These are phyloP conservation scores for Xylariaceae sp. DNA, from an alignment of 2,329 filamentous ascomycete genomes.

Conservation along the genomic window DNA sequence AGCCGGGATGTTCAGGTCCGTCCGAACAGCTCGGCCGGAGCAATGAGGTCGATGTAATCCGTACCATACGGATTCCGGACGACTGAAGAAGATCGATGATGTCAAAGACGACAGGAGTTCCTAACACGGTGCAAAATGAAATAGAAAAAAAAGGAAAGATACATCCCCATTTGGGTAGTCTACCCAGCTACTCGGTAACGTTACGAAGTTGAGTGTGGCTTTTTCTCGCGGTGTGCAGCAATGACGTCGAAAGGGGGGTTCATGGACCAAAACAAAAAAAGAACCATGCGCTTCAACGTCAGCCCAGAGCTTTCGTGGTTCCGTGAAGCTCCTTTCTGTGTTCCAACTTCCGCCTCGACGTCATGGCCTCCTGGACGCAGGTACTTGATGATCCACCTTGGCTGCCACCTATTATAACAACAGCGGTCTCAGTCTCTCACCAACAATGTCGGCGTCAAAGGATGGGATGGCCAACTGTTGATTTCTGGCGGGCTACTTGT, in stretches of 20 bases:
- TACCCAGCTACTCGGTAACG: neutral
- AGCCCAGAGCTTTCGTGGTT: conserved; percentile 21
- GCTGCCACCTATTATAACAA: too few species aligned
- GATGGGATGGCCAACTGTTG: too few species aligned
- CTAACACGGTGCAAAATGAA: neutral
- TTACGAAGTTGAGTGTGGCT: conserved; percentile 23
- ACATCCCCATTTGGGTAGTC: neutral
- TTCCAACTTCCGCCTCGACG: neutral
- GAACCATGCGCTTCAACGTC: conserved; percentile 48
- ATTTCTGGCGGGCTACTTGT: too few species aligned
- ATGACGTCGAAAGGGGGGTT: conserved; percentile 45
- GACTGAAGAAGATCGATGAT: neutral
- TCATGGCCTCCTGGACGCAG: neutral
- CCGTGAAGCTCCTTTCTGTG: conserved; percentile 35
- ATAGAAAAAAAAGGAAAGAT: too few species aligned
- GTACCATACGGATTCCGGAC: too few species aligned
- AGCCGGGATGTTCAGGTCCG: too few species aligned
- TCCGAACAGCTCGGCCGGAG: too few species aligned
- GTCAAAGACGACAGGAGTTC: neutral
- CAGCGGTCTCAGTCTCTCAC: too few species aligned
- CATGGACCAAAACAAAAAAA: conserved; percentile 31
- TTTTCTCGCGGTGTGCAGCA: conserved; percentile 35
- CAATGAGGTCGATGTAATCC: too few species aligned
- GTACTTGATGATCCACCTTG: too few species aligned
- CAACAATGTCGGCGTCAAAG: too few species aligned